These are phyloP conservation scores for Metschnikowia arizonensis DNA, from an alignment of 805 yeast genomes.

Conservation along the genomic window DNA sequence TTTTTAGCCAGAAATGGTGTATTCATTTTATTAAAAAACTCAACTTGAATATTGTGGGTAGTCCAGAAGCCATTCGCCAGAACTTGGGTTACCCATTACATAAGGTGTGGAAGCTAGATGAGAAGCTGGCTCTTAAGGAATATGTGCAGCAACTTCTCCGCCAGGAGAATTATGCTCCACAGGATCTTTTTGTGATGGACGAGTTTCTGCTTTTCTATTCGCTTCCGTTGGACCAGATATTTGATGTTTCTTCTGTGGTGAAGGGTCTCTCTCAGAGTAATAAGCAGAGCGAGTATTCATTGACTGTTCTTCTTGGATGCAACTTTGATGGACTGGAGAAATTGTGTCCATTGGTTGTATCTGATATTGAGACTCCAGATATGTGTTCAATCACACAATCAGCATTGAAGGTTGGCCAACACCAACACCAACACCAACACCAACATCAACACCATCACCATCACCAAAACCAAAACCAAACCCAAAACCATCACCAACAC, in stretches of 20 bases:
- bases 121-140: slow-evolving; percentile 45
- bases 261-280: slow-evolving; percentile 39
- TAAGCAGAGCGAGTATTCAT: slow-evolving; percentile 37
- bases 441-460: no score
- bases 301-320: slow-evolving; percentile 58
- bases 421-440: no score
- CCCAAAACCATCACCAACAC: no score
- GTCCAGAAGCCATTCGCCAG: slow-evolving; percentile 38
- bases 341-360: slow-evolving; percentile 56
- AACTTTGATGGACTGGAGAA: slow-evolving; percentile 63
- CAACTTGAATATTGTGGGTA: slow-evolving; percentile 48
- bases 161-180: slow-evolving; percentile 38
- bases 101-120: slow-evolving; percentile 61
- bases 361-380: slow-evolving; percentile 49
- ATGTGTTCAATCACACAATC: slow-evolving; percentile 26
- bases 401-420: slow-evolving; percentile 19
- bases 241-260: slow-evolving; percentile 42
- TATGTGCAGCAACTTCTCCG: slow-evolving; percentile 34
- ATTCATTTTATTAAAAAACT: slow-evolving; percentile 44
- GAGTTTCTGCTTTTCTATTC: slow-evolving; percentile 59
- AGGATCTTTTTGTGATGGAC: slow-evolving; percentile 55
- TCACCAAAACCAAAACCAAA: no score
- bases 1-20: slow-evolving; percentile 64
- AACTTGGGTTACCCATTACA: slow-evolving; percentile 33
- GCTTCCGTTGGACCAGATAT: slow-evolving; percentile 56